These are phyloP conservation scores for Vigna nakashimae DNA, from an alignment of 306 rosid species.

Conservation along the genomic window DNA sequence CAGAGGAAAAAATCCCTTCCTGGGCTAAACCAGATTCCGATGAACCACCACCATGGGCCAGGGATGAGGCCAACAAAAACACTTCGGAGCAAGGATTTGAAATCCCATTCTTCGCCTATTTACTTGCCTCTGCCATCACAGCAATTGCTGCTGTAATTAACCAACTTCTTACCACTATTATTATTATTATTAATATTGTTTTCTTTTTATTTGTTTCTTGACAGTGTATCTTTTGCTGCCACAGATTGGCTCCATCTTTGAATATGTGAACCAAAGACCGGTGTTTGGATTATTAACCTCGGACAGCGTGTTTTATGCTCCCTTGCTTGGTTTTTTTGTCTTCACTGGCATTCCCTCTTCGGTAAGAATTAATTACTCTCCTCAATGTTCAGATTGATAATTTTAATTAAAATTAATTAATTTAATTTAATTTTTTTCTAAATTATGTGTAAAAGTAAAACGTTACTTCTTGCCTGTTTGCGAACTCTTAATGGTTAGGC, in stretches of 20 bases:
- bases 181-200: too few species aligned
- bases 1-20: conserved; percentile 80
- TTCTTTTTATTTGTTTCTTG: neutral
- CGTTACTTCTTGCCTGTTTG: neutral
- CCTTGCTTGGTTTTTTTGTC: conserved; percentile 89
- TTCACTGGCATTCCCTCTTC: conserved; percentile 88
- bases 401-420: neutral
- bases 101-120: conserved; percentile 72
- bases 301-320: conserved; percentile 86
- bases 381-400: neutral
- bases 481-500: conserved; percentile 53
- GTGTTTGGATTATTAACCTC: conserved; percentile 80
- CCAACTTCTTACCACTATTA: neutral
- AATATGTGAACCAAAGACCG: conserved; percentile 84
- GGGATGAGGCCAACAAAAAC: conserved; percentile 52
- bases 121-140: conserved; percentile 83
- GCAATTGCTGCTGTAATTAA: conserved; percentile 94
- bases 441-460: neutral
- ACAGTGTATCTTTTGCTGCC: neutral
- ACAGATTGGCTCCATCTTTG: conserved; percentile 93
- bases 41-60: conserved; percentile 98
- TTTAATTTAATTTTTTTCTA: neutral
- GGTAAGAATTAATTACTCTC: conserved; percentile 48
- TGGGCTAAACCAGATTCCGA: conserved; percentile 90
- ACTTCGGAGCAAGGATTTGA: conserved; percentile 54